A percentile compares a stretch with the other conserved stretches of the same genome.
phyloP scores from a whole-genome alignment of 306 rosid species.

The Vigna nakashimae region DNA sequence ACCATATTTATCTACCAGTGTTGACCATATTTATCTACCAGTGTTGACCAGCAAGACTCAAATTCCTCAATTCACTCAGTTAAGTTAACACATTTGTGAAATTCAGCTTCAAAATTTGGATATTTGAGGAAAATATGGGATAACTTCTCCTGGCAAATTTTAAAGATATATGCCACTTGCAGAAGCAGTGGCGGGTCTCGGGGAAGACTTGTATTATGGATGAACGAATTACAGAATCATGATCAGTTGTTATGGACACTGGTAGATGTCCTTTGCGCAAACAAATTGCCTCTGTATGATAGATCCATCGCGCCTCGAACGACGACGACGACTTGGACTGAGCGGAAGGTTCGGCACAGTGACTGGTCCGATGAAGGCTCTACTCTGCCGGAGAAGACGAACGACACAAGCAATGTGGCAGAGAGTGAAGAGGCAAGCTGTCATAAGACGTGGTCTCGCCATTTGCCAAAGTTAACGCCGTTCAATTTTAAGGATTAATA shows the following conservation, averaged over 20 bases:
- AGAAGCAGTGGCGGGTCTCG: constrained; percentile 88
- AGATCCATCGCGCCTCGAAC: constrained; percentile 97
- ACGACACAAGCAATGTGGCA: too few relatives aligned
- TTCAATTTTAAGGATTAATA: too few relatives aligned
- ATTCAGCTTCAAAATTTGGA: constrained; percentile 94
- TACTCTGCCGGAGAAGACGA: too few relatives aligned
- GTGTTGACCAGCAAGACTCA: constrained; percentile 92
- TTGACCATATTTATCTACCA: constrained; percentile 17
- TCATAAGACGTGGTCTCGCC: too few relatives aligned
- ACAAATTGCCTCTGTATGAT: constrained; percentile 97
- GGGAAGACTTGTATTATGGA: constrained; percentile 87
- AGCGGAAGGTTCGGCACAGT: too few relatives aligned
- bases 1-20: constrained; percentile 17
- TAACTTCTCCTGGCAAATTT: constrained; percentile 93
- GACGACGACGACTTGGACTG: constrained; percentile 43
- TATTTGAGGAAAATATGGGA: constrained; percentile 87
- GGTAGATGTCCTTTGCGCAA: constrained; percentile 91
- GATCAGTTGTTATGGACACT: constrained; percentile 91
- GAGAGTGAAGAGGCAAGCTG: too few relatives aligned
- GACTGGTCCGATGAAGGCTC: too few relatives aligned
- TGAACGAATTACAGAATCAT: constrained; percentile 81
- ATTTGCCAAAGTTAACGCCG: too few relatives aligned
- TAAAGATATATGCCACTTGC: constrained; percentile 97
- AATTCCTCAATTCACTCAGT: constrained; percentile 93
- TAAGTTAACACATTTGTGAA: constrained; percentile 94